These are phyloP conservation scores for Lumnitzera racemosa DNA, from an alignment of 345 rosid species.

Conservation along the genomic window DNA sequence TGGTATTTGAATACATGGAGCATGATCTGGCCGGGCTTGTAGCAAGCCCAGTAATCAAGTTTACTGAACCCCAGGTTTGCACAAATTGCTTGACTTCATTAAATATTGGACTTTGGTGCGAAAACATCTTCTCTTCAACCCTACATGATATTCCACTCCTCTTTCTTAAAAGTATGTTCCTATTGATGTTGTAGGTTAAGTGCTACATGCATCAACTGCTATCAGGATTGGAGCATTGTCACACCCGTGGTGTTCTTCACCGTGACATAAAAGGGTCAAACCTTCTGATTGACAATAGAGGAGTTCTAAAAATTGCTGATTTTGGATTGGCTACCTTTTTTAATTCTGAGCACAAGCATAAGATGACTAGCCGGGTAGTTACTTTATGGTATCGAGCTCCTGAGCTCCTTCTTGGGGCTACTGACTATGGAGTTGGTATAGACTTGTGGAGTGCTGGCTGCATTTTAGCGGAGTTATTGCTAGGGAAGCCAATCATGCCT, in stretches of 20 bases:
- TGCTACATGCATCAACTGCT: slow-evolving; percentile 35
- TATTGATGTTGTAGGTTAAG: slow-evolving; percentile 24
- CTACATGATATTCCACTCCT: not conserved
- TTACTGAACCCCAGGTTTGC: slow-evolving; percentile 38
- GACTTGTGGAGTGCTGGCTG: slow-evolving; percentile 51
- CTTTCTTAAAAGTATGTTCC: not conserved
- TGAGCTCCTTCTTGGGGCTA: slow-evolving; percentile 41
- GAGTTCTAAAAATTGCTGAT: slow-evolving; percentile 42
- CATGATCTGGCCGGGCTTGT: slow-evolving; percentile 44
- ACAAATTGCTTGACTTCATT: not conserved
- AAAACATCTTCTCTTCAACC: not conserved
- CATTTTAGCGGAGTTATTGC: slow-evolving; percentile 35
- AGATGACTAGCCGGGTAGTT: slow-evolving; percentile 43
- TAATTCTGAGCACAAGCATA: slow-evolving; percentile 36
- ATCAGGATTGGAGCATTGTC: slow-evolving; percentile 42
- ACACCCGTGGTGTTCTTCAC: slow-evolving; percentile 32
- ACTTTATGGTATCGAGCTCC: slow-evolving; percentile 46
- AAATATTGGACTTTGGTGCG: not conserved
- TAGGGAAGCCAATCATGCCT: slow-evolving; percentile 39
- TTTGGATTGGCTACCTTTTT: slow-evolving; percentile 36
- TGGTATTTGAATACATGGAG: slow-evolving; percentile 43
- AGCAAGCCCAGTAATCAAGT: slow-evolving; percentile 31
- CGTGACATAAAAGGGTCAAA: slow-evolving; percentile 44
- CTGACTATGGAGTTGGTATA: slow-evolving; percentile 35
- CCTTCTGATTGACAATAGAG: slow-evolving; percentile 36